phyloP scores from a whole-genome alignment of 1,284 basidiomycete genomes.

The Melampsora abietis-canadensis region DNA sequence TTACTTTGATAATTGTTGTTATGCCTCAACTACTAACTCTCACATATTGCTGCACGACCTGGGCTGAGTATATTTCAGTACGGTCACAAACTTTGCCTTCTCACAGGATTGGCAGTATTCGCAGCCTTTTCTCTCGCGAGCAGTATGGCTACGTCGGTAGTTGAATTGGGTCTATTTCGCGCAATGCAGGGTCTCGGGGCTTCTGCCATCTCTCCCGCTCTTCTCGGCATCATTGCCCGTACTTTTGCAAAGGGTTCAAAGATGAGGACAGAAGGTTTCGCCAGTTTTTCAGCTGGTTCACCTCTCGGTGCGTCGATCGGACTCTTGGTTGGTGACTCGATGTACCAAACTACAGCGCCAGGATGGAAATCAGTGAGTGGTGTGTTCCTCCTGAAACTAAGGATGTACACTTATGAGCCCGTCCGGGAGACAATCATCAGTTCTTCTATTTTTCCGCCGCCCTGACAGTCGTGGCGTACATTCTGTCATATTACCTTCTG shows the following conservation, averaged over 20 bases:
- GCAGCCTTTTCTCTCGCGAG: constrained; percentile 14
- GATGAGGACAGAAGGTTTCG: constrained; percentile 24
- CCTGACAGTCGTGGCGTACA: neutral
- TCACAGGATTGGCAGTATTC: constrained; percentile 11
- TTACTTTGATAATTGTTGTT: too few species aligned
- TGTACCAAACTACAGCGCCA: constrained; percentile 13
- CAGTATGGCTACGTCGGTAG: constrained; percentile 2
- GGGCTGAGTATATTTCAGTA: too few species aligned
- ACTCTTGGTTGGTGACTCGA: constrained; percentile 27
- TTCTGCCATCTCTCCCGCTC: constrained; percentile 24
- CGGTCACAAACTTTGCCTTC: constrained; percentile 15
- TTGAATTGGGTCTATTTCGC: constrained; percentile 23
- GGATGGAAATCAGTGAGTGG: constrained; percentile 30
- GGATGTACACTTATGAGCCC: neutral
- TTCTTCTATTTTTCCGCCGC: constrained; percentile 35
- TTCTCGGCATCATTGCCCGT: constrained; percentile 25
- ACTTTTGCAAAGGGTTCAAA: constrained; percentile 7
- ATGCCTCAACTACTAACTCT: too few species aligned
- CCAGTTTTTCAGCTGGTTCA: constrained; percentile 28
- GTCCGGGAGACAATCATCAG: neutral
- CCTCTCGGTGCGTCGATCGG: constrained; percentile 32
- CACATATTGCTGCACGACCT: too few species aligned
- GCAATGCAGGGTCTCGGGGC: constrained; percentile 38
- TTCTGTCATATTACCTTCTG: constrained; percentile 7
- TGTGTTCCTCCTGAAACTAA: neutral